Evolutionary conservation across 768 basidiomycete genomes (phyloP).

Genomic region (Leccinellum luteum): DNA sequence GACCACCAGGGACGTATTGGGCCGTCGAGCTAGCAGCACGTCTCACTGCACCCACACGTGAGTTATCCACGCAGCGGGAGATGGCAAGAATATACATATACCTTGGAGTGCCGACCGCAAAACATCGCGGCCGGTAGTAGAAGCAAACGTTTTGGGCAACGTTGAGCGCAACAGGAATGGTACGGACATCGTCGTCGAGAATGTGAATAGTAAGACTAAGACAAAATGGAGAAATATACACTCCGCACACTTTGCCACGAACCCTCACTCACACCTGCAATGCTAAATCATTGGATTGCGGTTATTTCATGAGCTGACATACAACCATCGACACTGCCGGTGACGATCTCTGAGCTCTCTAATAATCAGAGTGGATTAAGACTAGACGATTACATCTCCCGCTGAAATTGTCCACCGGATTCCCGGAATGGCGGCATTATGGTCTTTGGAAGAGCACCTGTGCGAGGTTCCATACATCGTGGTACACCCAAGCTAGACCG

Average conservation of each 20-base stretch:
- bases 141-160: conserved; percentile 41
- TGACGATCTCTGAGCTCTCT: neutral
- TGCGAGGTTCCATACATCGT: neutral
- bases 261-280: neutral
- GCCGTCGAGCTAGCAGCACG: conserved; percentile 35
- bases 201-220: neutral
- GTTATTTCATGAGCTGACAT: neutral
- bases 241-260: neutral
- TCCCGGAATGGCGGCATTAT: too few relatives aligned
- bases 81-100: conserved; percentile 14
- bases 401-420: neutral
- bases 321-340: neutral
- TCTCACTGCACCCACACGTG: conserved; percentile 33
- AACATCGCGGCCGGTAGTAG: conserved; percentile 37
- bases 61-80: neutral
- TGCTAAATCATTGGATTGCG: too few relatives aligned
- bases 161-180: conserved; percentile 49
- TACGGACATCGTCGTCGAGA: conserved; percentile 43
- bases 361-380: too few relatives aligned
- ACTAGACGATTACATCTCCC: neutral
- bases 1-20: conserved; percentile 67
- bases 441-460: neutral
- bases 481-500: neutral
- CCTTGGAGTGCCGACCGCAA: conserved; percentile 43
- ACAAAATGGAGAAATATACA: neutral